Evolutionary conservation across 495 filamentous ascomycete species (phyloP).

Genomic region (Penicillium verhagenii): DNA sequence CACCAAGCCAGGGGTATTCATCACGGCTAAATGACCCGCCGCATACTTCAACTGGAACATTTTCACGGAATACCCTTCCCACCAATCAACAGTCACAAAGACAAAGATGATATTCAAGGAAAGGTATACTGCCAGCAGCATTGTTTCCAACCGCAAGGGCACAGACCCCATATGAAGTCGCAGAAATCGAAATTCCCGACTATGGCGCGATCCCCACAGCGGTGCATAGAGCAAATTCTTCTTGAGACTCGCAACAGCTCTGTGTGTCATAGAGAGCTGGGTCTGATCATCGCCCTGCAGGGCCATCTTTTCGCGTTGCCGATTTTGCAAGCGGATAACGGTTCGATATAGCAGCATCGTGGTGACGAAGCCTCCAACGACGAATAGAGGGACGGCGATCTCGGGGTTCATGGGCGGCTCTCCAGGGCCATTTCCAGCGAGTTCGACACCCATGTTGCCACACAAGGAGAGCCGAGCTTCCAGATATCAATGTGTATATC

Average conservation of each 20-base stretch:
- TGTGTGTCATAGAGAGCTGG: conserved; percentile 17
- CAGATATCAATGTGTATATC: neutral
- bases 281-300: conserved; percentile 24
- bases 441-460: conserved; percentile 32
- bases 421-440: conserved; percentile 24
- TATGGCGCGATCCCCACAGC: conserved; percentile 37
- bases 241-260: conserved; percentile 29
- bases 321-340: conserved; percentile 27
- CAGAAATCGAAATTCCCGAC: conserved; percentile 36
- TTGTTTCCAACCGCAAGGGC: conserved; percentile 36
- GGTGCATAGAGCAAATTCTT: conserved; percentile 46
- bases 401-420: conserved; percentile 39
- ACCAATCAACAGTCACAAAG: conserved; percentile 41
- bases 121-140: conserved; percentile 33
- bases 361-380: conserved; percentile 26
- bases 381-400: conserved; percentile 37
- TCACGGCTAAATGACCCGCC: conserved; percentile 40
- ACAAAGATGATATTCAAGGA: conserved; percentile 38
- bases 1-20: conserved; percentile 43
- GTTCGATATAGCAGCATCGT: conserved; percentile 27
- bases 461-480: conserved; percentile 1
- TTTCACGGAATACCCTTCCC: conserved; percentile 28
- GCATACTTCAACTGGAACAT: conserved; percentile 43
- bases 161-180: conserved; percentile 42
- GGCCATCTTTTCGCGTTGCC: conserved; percentile 24